Evolutionary conservation across 306 rosid species (phyloP), one percentile per base, ranked within the genome.

Genomic region (Neltuma alba): DNA sequence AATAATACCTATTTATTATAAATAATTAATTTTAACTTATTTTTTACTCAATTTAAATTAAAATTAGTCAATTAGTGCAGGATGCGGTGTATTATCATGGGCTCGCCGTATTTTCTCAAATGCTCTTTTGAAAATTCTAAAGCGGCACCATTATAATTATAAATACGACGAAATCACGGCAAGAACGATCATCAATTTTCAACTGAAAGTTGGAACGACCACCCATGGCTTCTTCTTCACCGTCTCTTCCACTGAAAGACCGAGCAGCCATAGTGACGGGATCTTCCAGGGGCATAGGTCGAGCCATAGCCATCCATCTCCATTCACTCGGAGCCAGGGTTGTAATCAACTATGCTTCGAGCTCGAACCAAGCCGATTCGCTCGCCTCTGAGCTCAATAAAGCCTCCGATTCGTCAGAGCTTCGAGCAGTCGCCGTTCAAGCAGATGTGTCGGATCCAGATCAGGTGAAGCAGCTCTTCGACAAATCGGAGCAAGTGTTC

Each of bases 311-410:
- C 75, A 27, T 63, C 74, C 89, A 89, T 73, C 89, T 89, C 30
- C 87, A 82, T 67, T 89, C 89, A 12, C 85, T 86, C 0, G 92
- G 90, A 42, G 90, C 90, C 37, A 82, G 41, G 27, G 86, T 89
- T 1, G 83, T 80, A 2, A 27, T 86, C 69, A 86, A 86, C 75
- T 86, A 84, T 52, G 78, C 85, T 41, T 75, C 86, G 4, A 79
- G 69, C 66, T 79, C 85, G 0, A 57, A 74, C 4, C 40, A 82
- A 61, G 89, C 92, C 6, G 87, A 87, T 23, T 83, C n/a, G 1
- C 66, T 87, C 6, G 89, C 76, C 10, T 61, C 87, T 2, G 62
- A 86, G 72, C 86, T 89, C 69, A 86, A 85, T 60, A 11, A 27
- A 16, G 52, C 79, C 37, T 12, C 72, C 27, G 13, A 12, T 41